Conservation (phyloP, 495 filamentous ascomycete genomes). For the Cenococcum geophilum region DNA sequence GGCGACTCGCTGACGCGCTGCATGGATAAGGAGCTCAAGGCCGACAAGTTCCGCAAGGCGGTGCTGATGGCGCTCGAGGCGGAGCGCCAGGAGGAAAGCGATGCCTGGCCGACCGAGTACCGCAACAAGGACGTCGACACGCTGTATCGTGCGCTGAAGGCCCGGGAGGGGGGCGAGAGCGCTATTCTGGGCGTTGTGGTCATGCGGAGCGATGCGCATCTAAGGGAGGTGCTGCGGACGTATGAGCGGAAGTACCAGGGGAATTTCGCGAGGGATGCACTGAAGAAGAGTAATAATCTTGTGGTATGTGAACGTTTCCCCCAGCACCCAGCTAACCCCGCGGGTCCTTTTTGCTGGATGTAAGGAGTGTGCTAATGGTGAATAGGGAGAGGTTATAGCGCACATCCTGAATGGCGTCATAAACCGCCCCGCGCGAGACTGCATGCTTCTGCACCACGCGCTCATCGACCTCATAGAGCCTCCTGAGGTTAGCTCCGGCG, state of each 20-base stretch:
- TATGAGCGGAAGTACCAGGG: constrained; percentile 64
- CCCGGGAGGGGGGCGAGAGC: constrained; percentile 77
- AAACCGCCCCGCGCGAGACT: constrained; percentile 90
- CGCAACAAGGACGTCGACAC: constrained; percentile 59
- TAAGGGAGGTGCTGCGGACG: constrained; percentile 66
- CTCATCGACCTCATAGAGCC: constrained; percentile 48
- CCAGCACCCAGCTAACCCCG: no score
- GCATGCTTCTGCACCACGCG: constrained; percentile 89
- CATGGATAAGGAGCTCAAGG: constrained; percentile 85
- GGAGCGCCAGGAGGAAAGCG: constrained; percentile 69
- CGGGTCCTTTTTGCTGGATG: constrained; percentile 3
- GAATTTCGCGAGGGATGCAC: constrained; percentile 82
- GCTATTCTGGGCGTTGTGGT: constrained; percentile 86
- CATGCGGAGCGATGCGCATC: constrained; percentile 67
- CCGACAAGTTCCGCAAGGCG: constrained; percentile 85
- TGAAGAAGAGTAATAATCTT: constrained; percentile 81
- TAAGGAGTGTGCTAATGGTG: constrained; percentile 10
- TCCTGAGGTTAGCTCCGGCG: not conserved
- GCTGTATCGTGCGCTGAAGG: constrained; percentile 61
- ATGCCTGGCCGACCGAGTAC: constrained; percentile 51
- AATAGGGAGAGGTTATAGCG: constrained; percentile 84
- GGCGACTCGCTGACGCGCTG: constrained; percentile 71
- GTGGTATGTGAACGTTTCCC: no score
- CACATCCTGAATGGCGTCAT: constrained; percentile 96
- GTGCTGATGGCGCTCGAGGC: constrained; percentile 81